These are phyloP conservation scores for Salix viminalis DNA, from an alignment of 345 rosid species.

Conservation along the genomic window DNA sequence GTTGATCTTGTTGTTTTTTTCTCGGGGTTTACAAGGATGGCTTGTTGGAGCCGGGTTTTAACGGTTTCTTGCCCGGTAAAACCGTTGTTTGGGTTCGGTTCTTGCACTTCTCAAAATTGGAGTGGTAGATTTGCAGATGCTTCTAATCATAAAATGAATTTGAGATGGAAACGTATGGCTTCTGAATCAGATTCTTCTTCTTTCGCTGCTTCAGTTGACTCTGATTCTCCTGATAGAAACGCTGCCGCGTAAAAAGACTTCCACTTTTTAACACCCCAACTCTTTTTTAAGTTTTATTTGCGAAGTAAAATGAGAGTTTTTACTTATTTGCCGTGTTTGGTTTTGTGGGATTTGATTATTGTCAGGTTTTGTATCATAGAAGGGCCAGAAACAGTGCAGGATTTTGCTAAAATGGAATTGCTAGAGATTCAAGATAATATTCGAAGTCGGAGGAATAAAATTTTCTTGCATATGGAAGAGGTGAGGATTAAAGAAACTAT, in stretches of 20 bases:
- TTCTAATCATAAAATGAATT: slow-evolving; percentile 18
- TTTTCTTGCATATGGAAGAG: slow-evolving; percentile 98
- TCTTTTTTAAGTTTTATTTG: neutral
- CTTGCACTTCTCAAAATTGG: neutral
- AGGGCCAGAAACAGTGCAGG: slow-evolving; percentile 95
- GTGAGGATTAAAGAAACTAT: slow-evolving; percentile 24
- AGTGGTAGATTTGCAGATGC: slow-evolving; percentile 12
- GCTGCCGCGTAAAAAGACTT: slow-evolving; percentile 40
- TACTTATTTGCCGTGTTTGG: neutral
- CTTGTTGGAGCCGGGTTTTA: slow-evolving; percentile 49
- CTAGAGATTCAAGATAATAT: slow-evolving; percentile 93
- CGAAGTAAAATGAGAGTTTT: too few relatives aligned
- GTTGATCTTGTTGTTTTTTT: too few relatives aligned
- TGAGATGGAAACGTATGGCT: slow-evolving; percentile 54
- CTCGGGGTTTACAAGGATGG: slow-evolving; percentile 25
- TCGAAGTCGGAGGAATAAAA: slow-evolving; percentile 86
- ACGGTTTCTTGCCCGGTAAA: slow-evolving; percentile 47
- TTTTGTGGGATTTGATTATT: slow-evolving; percentile 1
- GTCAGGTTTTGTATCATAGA: slow-evolving; percentile 93
- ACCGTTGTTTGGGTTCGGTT: slow-evolving; percentile 21
- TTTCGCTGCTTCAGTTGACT: slow-evolving; percentile 44
- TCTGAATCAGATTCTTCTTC: slow-evolving; percentile 52
- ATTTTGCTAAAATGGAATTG: slow-evolving; percentile 82
- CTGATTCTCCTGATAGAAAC: slow-evolving; percentile 51
- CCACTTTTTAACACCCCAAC: neutral